Evolutionary conservation across 1,284 basidiomycete genomes (phyloP).

Genomic region (Ustilago hordei): DNA sequence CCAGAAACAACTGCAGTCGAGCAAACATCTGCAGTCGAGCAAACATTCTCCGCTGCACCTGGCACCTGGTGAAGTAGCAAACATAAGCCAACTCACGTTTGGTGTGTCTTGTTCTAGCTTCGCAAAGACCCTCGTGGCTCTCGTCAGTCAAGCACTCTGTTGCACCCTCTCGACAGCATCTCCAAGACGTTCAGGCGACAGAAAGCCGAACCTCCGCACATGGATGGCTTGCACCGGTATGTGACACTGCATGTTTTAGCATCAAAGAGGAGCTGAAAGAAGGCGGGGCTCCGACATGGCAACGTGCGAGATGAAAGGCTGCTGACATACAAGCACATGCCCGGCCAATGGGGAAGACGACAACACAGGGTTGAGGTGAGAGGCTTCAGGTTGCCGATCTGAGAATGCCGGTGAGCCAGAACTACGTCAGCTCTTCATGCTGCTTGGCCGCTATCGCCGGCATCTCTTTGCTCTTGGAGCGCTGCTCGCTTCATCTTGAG

Average conservation of each 20-base stretch:
- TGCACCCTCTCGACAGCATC: too few species aligned
- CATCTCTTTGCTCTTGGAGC: neutral
- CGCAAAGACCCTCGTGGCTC: too few species aligned
- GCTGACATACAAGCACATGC: neutral
- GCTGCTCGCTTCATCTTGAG: neutral
- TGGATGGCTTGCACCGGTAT: neutral
- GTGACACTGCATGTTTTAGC: neutral
- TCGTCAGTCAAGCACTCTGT: too few species aligned
- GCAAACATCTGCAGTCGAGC: neutral
- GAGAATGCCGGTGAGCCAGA: conserved; percentile 5
- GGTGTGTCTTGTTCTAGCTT: too few species aligned
- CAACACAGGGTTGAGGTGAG: too few species aligned
- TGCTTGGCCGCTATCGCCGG: neutral
- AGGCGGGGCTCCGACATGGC: neutral
- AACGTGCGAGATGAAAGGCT: neutral
- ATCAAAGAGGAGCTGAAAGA: conserved; percentile 2
- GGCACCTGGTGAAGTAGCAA: neutral
- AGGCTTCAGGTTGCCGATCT: too few species aligned
- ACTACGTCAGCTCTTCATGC: conserved; percentile 2
- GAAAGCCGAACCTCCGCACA: too few species aligned
- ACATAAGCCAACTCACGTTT: too few species aligned
- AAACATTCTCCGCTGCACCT: neutral
- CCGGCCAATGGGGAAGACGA: neutral
- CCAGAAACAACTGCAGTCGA: neutral
- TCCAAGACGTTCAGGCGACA: too few species aligned